Base-by-base conservation (phyloP, 2,329 filamentous ascomycete species). In the Scleromitrula shiraiana region DNA sequence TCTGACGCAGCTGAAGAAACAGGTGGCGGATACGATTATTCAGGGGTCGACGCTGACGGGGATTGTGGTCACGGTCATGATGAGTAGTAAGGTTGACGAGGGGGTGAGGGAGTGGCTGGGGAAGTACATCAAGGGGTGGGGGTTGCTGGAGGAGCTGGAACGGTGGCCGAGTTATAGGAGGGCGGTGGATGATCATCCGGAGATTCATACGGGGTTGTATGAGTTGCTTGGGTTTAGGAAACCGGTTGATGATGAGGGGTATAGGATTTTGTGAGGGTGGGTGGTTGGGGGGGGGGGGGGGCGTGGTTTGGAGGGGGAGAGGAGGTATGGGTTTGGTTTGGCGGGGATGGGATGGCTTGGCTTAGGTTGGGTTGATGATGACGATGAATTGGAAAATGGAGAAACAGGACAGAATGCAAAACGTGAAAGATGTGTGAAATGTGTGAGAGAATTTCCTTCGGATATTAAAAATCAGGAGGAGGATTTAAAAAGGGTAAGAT, bases 51-150 rank as follows among this genome's bases (percentile, higher is more conserved):
- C 52, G 2, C 10, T 59, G 12, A 37, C 40, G 4, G 44, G 53
- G 2, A 57, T 60, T 4, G 42, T 50, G 14, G 45, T 49, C 1
- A 50, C 49, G 23, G 40, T 62, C 1, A 49, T 52, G 36, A 22
- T 56, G 20, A 56, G 50, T 23, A 47, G 46, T 2, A 59, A 53
- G 22, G 59, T 60, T 1, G 56, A 58, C n/a, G 55, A 58, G 0
- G 49, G 43, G 2, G 9, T 61, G 32, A 47, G 43, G 30, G 50
- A 55, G 7, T 61, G 58, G 58, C 26, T 61, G 17, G 49, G 46
- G 39, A 50, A 53, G 20, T 49, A 46, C 7, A 23, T 59, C 6
- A 43, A 36, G 17, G 33, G 50, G 14, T 41, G 39, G 22, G 43
- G 38, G 0, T 20, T 44, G 46, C n/a, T 27, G 17, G 47, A 35